Percentiles rank a stretch among this genome's conserved stretches.
Conservation (phyloP, 1,284 basidiomycete species). For the Cerioporus squamosus region DNA sequence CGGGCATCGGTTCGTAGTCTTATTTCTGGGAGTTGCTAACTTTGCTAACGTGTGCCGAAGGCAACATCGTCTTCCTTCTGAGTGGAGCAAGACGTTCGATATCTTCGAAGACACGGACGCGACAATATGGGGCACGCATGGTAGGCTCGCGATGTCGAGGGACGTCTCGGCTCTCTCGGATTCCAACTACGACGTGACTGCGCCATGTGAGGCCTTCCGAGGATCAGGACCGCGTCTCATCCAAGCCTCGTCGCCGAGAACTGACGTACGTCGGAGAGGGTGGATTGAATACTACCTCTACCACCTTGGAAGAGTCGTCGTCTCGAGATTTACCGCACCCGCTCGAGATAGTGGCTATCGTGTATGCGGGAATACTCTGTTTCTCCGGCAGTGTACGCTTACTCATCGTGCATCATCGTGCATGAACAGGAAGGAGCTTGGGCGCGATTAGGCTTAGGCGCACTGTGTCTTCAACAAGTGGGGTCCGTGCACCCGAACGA, state of each 20-base stretch:
- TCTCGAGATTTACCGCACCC: neutral
- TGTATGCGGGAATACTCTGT: neutral
- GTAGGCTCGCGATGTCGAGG: neutral
- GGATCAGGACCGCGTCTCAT: neutral
- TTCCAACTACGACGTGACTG: neutral
- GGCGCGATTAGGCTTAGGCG: neutral
- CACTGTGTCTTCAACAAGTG: neutral
- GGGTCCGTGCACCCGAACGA: slow-evolving; percentile 1
- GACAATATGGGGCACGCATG: neutral
- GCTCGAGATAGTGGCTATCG: slow-evolving; percentile 1
- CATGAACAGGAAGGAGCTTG: neutral
- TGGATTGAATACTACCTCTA: neutral
- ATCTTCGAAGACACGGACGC: neutral
- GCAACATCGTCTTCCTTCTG: neutral
- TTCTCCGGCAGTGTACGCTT: neutral
- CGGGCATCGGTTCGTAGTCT: neutral
- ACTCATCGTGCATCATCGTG: neutral
- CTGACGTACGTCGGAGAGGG: neutral
- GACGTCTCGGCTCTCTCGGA: neutral
- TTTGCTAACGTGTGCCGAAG: neutral
- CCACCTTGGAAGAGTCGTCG: neutral
- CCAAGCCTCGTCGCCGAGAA: neutral
- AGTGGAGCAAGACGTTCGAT: neutral
- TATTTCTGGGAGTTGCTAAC: neutral
- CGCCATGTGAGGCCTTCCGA: neutral